Conservation (phyloP, 768 basidiomycete genomes). For the Trametes cinnabarina region DNA sequence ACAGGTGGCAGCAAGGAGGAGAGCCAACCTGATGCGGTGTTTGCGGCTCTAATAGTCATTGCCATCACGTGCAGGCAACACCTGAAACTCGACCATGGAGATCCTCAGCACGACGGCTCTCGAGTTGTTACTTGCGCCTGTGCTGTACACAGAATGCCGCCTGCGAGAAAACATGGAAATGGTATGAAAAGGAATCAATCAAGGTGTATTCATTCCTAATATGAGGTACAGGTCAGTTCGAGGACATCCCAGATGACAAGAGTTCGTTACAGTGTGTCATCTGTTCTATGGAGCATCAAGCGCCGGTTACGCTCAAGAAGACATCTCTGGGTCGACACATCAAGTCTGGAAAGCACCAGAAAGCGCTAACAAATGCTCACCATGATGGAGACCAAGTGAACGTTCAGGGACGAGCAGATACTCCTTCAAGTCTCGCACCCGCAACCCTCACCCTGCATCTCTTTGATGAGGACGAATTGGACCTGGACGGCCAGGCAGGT, state of each 20-base stretch:
- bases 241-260: neutral
- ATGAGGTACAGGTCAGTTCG: neutral
- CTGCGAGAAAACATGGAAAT: neutral
- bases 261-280: neutral
- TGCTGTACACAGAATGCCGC: neutral
- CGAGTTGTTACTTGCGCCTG: neutral
- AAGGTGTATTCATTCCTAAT: neutral
- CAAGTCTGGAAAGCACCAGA: neutral
- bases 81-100: no score
- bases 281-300: neutral
- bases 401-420: no score
- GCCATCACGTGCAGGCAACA: neutral
- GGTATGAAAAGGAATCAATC: neutral
- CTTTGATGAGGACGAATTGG: neutral
- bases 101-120: no score
- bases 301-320: neutral
- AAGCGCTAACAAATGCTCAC: no score
- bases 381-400: no score
- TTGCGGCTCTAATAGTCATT: no score
- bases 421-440: neutral
- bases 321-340: neutral
- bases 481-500: neutral
- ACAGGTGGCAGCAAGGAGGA: no score
- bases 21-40: no score
- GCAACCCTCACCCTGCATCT: neutral